A percentile compares a stretch with the other conserved stretches of the same genome.
These are phyloP conservation scores for Syzygium jambos DNA, from an alignment of 345 rosid genomes.

Conservation along the genomic window DNA sequence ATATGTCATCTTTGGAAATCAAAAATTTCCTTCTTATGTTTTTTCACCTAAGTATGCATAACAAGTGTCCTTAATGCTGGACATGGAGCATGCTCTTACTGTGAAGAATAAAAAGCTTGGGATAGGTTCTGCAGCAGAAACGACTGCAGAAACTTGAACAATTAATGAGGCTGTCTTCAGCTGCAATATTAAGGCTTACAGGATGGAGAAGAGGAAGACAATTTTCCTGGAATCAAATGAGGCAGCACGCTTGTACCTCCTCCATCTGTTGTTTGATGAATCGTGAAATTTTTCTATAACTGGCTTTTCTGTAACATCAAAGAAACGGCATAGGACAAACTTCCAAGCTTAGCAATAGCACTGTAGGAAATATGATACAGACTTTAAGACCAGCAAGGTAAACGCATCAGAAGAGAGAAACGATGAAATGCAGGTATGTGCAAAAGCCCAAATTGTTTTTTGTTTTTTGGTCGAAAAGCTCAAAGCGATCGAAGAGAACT, in stretches of 20 bases:
- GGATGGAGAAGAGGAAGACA: conserved; percentile 73
- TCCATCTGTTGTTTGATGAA: conserved; percentile 67
- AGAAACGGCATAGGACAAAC: background rate
- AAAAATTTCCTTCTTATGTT: background rate
- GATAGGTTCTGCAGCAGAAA: background rate
- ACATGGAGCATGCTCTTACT: background rate
- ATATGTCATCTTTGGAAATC: background rate
- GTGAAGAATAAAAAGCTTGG: background rate
- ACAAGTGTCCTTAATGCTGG: background rate
- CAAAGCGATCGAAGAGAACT: background rate
- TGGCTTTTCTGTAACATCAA: conserved; percentile 35
- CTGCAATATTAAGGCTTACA: conserved; percentile 42
- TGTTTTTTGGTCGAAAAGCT: background rate
- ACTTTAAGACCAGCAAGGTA: background rate
- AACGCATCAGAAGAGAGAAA: background rate
- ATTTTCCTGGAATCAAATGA: conserved; percentile 81
- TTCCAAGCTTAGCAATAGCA: background rate
- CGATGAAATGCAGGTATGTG: background rate
- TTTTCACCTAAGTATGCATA: background rate
- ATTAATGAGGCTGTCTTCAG: background rate
- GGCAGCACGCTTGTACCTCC: conserved; percentile 79
- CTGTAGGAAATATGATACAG: background rate
- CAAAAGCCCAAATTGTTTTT: background rate
- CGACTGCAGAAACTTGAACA: background rate
- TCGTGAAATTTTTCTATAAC: conserved; percentile 51